Percentiles rank a stretch among this genome's conserved stretches.
phyloP scores from a whole-genome alignment of 352 stramenopile species.

The Pythium dissimile region DNA sequence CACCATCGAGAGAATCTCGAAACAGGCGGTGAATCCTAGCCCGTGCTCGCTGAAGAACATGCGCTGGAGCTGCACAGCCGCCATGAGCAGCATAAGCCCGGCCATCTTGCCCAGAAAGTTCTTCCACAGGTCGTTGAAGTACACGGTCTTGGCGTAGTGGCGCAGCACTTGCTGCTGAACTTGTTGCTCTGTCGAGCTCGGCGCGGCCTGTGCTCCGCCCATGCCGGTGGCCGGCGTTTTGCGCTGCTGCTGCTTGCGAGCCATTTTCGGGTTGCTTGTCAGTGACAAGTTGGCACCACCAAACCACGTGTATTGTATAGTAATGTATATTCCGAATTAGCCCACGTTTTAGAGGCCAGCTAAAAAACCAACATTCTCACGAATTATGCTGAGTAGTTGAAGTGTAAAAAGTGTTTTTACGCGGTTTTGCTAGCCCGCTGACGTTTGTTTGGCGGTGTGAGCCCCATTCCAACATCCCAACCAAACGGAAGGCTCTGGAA shows the following conservation, averaged over 20 bases:
- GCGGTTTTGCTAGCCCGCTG: slow-evolving; percentile 4
- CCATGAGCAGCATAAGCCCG: slow-evolving; percentile 65
- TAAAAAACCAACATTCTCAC: no score
- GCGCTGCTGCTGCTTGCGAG: background rate
- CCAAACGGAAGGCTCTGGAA: slow-evolving; percentile 13
- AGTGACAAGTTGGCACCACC: background rate
- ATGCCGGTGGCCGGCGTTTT: background rate
- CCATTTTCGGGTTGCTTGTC: background rate
- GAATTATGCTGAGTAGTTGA: no score
- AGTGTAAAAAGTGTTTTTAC: slow-evolving; percentile 27
- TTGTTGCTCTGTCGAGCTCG: slow-evolving; percentile 22
- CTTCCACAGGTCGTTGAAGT: slow-evolving; percentile 85
- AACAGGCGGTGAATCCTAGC: slow-evolving; percentile 52
- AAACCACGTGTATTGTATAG: slow-evolving; percentile 1
- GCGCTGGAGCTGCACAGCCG: slow-evolving; percentile 50
- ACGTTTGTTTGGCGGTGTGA: slow-evolving; percentile 5
- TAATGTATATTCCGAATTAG: background rate
- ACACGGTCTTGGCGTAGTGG: slow-evolving; percentile 80
- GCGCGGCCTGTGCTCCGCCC: no score
- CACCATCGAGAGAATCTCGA: slow-evolving; percentile 60
- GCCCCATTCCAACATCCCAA: slow-evolving; percentile 17
- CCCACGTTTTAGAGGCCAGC: no score
- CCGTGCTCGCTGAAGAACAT: slow-evolving; percentile 45
- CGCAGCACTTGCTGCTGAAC: slow-evolving; percentile 68
- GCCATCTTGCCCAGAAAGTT: slow-evolving; percentile 80